Base-by-base conservation (phyloP, 139 green algal genomes). In the Volvox reticuliferus region DNA sequence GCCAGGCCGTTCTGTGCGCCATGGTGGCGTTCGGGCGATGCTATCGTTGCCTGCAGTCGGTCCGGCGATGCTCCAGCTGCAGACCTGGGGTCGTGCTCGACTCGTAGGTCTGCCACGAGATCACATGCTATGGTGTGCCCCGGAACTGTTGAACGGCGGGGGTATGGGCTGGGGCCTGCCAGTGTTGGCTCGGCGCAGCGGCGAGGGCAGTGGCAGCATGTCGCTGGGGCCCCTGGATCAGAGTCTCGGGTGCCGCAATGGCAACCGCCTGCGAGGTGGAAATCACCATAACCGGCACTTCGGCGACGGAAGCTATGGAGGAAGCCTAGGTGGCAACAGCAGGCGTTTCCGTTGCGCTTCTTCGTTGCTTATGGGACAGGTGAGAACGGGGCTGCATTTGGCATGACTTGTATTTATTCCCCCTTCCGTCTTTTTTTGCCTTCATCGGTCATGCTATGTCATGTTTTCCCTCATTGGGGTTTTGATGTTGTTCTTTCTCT, bases 31-130 rank as follows among this genome's bases (percentile, higher is more conserved):
- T 24, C n/a, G 71, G 5, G 69, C 85, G 44, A 2, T 89, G 69
- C 69, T 90, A n/a, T 21, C 86, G 12, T 44, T 83, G 30, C 86
- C 86, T 13, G 71, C 73, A 12, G 30, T 90, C 37, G 30, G 73
- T 0, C 86, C 86, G 1, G 86, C 86, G 12, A 28, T 90, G 73
- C 86, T 90, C 18, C 86, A 90, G 73, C 18, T 90, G 50, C 86
- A 77, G 73, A 90, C 86, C 6, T 90, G 86, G 86, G 86, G 86
- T n/a, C 44, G 86, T 12, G 86, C 86, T 18, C 86, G 86, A 30
- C 86, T 75, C n/a, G 50, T 90, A 69, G 71, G 50, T 37, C 30
- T 90, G 50, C 86, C 86, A 0, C 44, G 73, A 2, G 86, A 90
- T 1, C 71, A 84, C n/a, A 50, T 90, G 30, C 33, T 90, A 2